Evolutionary conservation across 345 rosid genomes (phyloP).

Genomic region (Nasturtium officinale): DNA sequence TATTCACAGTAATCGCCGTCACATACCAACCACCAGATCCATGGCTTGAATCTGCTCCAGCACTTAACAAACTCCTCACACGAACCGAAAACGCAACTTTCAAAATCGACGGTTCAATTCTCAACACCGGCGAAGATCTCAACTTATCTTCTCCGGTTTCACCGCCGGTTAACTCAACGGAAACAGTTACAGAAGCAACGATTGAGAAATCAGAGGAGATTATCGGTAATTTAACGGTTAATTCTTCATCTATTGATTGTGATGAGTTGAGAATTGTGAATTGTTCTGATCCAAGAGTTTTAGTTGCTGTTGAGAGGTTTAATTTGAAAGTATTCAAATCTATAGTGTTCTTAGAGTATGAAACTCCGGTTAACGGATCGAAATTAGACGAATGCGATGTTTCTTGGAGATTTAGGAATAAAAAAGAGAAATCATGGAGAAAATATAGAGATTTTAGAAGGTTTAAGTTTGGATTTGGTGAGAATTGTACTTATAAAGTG

Average conservation of each 20-base stretch:
- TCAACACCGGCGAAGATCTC: constrained; percentile 86
- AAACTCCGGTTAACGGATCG: constrained; percentile 73
- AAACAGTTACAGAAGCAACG: constrained; percentile 50
- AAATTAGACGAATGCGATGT: constrained; percentile 79
- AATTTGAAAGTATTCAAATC: constrained; percentile 71
- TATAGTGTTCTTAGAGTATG: constrained; percentile 78
- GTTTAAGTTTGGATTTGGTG: constrained; percentile 68
- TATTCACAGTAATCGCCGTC: constrained; percentile 79
- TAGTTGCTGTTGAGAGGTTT: constrained; percentile 75
- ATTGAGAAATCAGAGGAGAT: constrained; percentile 55
- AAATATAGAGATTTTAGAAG: constrained; percentile 89
- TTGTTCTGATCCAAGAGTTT: constrained; percentile 80
- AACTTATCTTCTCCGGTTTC: constrained; percentile 25
- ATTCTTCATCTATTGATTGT: constrained; percentile 43
- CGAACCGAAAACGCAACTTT: constrained; percentile 76
- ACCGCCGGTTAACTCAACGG: constrained; percentile 39
- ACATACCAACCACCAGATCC: constrained; percentile 98
- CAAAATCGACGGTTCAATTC: constrained; percentile 64
- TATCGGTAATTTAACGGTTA: constrained; percentile 45
- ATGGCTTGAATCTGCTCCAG: constrained; percentile 93
- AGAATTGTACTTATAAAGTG: constrained; percentile 64
- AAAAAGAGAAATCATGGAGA: constrained; percentile 96
- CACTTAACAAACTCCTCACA: constrained; percentile 73
- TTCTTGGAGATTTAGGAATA: constrained; percentile 90
- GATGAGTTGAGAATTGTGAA: constrained; percentile 59